phyloP scores from a whole-genome alignment of 441 rosid genomes.

The Populus hybrid region DNA sequence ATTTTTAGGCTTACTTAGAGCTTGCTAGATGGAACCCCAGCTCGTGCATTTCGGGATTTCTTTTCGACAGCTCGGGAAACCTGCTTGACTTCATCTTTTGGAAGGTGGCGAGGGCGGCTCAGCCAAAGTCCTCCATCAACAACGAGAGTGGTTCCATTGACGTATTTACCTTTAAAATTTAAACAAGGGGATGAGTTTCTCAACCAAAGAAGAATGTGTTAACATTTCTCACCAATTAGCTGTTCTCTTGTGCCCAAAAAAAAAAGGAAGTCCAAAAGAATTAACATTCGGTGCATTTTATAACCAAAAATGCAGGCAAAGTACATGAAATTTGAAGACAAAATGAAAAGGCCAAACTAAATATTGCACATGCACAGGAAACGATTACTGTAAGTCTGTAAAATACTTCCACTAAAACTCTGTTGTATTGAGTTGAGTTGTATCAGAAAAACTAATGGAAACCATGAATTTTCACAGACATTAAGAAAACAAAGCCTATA shows the following conservation, averaged over 20 bases:
- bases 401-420: not conserved
- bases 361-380: not conserved
- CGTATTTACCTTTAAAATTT: slow-evolving; percentile 55
- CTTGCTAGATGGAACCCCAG: slow-evolving; percentile 66
- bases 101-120: slow-evolving; percentile 58
- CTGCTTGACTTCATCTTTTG: slow-evolving; percentile 66
- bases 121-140: slow-evolving; percentile 85
- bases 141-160: slow-evolving; percentile 59
- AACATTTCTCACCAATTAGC: no score
- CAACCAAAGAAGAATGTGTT: not conserved
- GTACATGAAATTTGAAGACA: not conserved
- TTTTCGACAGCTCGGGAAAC: slow-evolving; percentile 73
- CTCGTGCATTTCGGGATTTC: slow-evolving; percentile 58
- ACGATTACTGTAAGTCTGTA: not conserved
- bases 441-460: not conserved
- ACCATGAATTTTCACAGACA: not conserved
- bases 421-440: not conserved
- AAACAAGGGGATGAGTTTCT: not conserved
- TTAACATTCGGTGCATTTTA: not conserved
- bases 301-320: not conserved
- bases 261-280: not conserved
- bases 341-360: not conserved
- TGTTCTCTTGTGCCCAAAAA: not conserved
- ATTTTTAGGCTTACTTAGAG: slow-evolving; percentile 25
- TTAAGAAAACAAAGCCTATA: not conserved